Percentiles rank a stretch among this genome's conserved stretches.
Conservation (phyloP, 2,329 filamentous ascomycete genomes). For the Pseudofabraea citricarpa region DNA sequence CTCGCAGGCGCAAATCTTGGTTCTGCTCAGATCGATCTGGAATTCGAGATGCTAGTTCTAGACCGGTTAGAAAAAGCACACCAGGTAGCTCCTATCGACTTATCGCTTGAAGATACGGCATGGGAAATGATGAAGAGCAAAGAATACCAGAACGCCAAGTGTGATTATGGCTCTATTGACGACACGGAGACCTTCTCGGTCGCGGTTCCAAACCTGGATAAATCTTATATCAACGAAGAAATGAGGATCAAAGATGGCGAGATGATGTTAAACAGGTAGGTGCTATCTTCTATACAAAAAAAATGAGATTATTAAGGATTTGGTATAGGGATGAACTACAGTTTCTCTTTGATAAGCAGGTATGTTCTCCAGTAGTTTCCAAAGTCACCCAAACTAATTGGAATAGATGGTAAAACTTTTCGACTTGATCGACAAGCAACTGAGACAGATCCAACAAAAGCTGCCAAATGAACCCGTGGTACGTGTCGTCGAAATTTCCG, state of each 20-base stretch:
- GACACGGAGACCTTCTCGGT: constrained; percentile 31
- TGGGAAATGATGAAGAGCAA: constrained; percentile 36
- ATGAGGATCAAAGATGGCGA: constrained; percentile 18
- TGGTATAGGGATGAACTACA: constrained; percentile 7
- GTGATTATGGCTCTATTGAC: constrained; percentile 32
- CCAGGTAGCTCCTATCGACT: constrained; percentile 13
- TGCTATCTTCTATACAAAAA: too few relatives aligned
- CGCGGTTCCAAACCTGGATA: constrained; percentile 27
- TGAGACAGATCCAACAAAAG: constrained; percentile 6
- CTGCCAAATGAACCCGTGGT: constrained; percentile 12
- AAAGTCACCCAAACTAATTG: background rate
- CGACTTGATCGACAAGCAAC: constrained; percentile 12
- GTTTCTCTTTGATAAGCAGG: constrained; percentile 10
- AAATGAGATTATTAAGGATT: too few relatives aligned
- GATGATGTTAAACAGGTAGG: constrained; percentile 11
- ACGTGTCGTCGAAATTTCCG: too few relatives aligned
- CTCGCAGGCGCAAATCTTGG: constrained; percentile 23
- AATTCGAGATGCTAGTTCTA: constrained; percentile 31
- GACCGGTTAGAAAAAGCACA: constrained; percentile 27
- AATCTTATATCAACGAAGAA: constrained; percentile 27
- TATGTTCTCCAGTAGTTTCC: background rate
- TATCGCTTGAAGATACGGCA: constrained; percentile 29
- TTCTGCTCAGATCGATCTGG: constrained; percentile 33
- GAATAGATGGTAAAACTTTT: constrained; percentile 10
- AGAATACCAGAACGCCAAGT: constrained; percentile 35